Conservation (phyloP, 2,329 filamentous ascomycete species). For the Dothideomycetes sp. region DNA sequence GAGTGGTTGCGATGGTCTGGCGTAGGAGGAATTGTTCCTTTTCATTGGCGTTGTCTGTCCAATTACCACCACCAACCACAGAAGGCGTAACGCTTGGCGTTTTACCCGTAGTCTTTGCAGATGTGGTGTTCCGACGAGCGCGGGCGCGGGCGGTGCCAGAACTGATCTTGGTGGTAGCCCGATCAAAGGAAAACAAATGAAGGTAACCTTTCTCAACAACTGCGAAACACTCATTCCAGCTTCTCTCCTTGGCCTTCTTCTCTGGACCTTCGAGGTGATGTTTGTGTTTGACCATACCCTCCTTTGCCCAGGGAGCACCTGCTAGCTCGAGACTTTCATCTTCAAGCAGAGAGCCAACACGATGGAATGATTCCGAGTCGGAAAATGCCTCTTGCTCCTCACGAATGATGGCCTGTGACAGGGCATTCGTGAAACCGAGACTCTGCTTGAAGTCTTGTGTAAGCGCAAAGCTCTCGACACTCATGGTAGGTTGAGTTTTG, state of each 20-base stretch:
- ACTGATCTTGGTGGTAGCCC: constrained; percentile 45
- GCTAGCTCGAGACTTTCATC: constrained; percentile 86
- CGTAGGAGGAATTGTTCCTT: constrained; percentile 78
- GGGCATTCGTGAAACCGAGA: constrained; percentile 91
- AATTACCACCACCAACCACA: constrained; percentile 88
- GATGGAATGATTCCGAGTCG: constrained; percentile 23
- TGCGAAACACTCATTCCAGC: constrained; percentile 91
- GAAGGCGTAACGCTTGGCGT: constrained; percentile 40
- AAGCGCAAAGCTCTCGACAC: constrained; percentile 77
- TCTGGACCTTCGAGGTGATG: constrained; percentile 86
- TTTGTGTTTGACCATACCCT: constrained; percentile 91
- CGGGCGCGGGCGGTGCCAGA: constrained; percentile 26
- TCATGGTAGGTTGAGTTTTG: constrained; percentile 83
- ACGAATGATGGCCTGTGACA: constrained; percentile 92
- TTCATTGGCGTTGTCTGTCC: constrained; percentile 92
- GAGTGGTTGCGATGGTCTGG: constrained; percentile 80
- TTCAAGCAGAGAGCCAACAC: constrained; percentile 53
- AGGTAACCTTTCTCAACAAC: constrained; percentile 92
- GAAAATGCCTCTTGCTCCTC: constrained; percentile 57
- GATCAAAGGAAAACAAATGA: constrained; percentile 84
- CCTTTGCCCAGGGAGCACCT: constrained; percentile 96
- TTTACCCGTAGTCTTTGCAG: constrained; percentile 12
- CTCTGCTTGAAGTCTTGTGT: constrained; percentile 80
- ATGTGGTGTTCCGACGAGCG: constrained; percentile 23
- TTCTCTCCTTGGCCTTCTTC: constrained; percentile 85